These are phyloP conservation scores for Colletotrichum sp. DNA, from an alignment of 2,329 filamentous ascomycete genomes.

Conservation along the genomic window DNA sequence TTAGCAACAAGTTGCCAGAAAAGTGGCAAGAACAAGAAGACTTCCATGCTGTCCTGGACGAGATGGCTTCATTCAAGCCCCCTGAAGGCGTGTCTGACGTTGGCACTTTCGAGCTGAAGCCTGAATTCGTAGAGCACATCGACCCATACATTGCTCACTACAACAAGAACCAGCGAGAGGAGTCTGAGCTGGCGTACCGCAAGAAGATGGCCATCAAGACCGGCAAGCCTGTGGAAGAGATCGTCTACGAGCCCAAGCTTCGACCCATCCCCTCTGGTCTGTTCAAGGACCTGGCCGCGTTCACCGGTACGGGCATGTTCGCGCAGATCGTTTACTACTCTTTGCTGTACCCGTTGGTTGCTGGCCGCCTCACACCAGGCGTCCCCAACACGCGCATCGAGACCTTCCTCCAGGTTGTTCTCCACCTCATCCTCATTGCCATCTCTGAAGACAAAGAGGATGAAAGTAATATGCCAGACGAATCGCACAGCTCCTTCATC, in stretches of 20 bases:
- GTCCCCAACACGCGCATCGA: conserved; percentile 86
- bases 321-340: conserved; percentile 90
- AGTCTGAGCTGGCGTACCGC: conserved; percentile 89
- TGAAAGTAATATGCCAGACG: conserved; percentile 54
- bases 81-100: conserved; percentile 93
- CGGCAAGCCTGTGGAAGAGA: conserved; percentile 78
- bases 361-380: conserved; percentile 70
- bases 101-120: conserved; percentile 91
- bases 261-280: conserved; percentile 77
- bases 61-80: conserved; percentile 87
- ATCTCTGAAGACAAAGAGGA: conserved; percentile 79
- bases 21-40: conserved; percentile 88
- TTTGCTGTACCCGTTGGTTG: conserved; percentile 79
- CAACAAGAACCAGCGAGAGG: conserved; percentile 95
- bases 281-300: conserved; percentile 77
- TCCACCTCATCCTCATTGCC: conserved; percentile 87
- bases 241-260: conserved; percentile 90
- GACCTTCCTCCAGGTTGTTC: conserved; percentile 87
- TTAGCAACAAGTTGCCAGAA: conserved; percentile 85
- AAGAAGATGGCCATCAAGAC: conserved; percentile 87
- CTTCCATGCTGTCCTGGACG: conserved; percentile 82
- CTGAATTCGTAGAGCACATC: conserved; percentile 83
- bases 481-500: conserved; percentile 70
- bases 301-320: conserved; percentile 86
- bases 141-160: conserved; percentile 98